These are phyloP conservation scores for Alternaria angustiovoidea DNA, from an alignment of 2,329 filamentous ascomycete species.

Conservation along the genomic window DNA sequence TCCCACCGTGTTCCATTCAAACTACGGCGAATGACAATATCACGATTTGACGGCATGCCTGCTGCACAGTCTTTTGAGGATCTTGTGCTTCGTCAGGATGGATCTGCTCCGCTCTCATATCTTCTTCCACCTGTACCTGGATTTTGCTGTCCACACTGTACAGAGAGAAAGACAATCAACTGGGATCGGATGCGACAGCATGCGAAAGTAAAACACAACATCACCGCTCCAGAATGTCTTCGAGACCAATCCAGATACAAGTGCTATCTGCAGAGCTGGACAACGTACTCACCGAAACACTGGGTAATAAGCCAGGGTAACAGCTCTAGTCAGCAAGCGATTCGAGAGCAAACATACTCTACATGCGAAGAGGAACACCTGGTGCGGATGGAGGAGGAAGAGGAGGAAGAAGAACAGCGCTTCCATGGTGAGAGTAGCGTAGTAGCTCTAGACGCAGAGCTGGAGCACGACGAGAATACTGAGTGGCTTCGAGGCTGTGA, in stretches of 20 bases:
- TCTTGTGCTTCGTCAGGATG: constrained; percentile 7
- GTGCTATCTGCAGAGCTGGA: constrained; percentile 19
- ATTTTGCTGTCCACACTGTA: constrained; percentile 12
- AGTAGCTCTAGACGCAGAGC: no score
- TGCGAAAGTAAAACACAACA: constrained; percentile 14
- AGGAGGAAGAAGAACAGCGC: not conserved
- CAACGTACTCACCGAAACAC: constrained; percentile 16
- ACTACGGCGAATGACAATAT: constrained; percentile 9
- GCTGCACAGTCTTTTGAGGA: constrained; percentile 7
- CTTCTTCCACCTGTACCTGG: constrained; percentile 9
- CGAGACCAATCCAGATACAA: constrained; percentile 11
- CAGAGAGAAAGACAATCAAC: constrained; percentile 15
- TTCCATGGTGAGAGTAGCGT: not conserved
- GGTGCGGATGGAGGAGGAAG: constrained; percentile 10
- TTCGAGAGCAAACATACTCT: not conserved
- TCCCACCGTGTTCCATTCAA: constrained; percentile 4
- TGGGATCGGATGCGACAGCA: constrained; percentile 7
- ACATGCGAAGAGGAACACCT: constrained; percentile 9
- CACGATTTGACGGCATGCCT: constrained; percentile 10
- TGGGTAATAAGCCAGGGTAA: constrained; percentile 10
- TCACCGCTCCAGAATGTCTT: constrained; percentile 11
- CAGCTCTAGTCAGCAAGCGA: constrained; percentile 1
- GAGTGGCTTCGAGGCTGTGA: no score
- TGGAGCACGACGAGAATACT: no score
- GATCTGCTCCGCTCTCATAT: constrained; percentile 8